Percentiles rank a stretch among this genome's conserved stretches.
Evolutionary conservation across 1,284 basidiomycete species (phyloP).

Genomic region (Laetiporus sulphureus): DNA sequence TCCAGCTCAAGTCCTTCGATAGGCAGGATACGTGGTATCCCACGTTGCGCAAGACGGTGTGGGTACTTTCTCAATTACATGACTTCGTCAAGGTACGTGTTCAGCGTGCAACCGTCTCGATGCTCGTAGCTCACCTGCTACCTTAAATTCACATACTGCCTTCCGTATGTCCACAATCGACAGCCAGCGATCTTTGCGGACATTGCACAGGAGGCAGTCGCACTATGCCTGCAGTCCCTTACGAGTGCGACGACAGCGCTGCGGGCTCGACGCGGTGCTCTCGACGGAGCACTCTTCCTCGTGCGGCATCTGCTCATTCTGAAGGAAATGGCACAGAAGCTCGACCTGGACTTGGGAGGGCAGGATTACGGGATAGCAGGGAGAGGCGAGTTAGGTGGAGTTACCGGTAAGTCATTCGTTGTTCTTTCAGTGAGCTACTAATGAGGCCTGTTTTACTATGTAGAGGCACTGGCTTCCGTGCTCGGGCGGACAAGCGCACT

Average conservation of each 20-base stretch:
- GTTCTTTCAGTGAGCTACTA: conserved; percentile 6
- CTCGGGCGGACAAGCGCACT: conserved; percentile 68
- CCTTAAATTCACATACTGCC: background rate
- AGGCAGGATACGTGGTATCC: conserved; percentile 87
- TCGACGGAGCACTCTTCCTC: conserved; percentile 80
- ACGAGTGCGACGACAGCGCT: conserved; percentile 63
- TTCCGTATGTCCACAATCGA: background rate
- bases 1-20: conserved; percentile 66
- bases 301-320: conserved; percentile 86
- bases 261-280: conserved; percentile 38
- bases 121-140: conserved; percentile 3
- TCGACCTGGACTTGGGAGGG: conserved; percentile 57
- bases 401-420: conserved; percentile 39
- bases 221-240: conserved; percentile 75
- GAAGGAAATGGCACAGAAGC: conserved; percentile 78
- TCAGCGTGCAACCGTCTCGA: background rate
- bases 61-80: conserved; percentile 83
- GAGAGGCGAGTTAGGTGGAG: conserved; percentile 35
- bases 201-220: conserved; percentile 86
- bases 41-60: conserved; percentile 76
- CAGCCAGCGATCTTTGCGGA: conserved; percentile 90
- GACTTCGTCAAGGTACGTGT: conserved; percentile 80
- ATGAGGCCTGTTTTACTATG: conserved; percentile 1
- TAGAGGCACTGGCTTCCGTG: conserved; percentile 71
- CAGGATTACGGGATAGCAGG: too few relatives aligned